A percentile compares a stretch with the other conserved stretches of the same genome.
phyloP scores from a whole-genome alignment of 2,329 filamentous ascomycete genomes.

The Leptosphaerulina australis region DNA sequence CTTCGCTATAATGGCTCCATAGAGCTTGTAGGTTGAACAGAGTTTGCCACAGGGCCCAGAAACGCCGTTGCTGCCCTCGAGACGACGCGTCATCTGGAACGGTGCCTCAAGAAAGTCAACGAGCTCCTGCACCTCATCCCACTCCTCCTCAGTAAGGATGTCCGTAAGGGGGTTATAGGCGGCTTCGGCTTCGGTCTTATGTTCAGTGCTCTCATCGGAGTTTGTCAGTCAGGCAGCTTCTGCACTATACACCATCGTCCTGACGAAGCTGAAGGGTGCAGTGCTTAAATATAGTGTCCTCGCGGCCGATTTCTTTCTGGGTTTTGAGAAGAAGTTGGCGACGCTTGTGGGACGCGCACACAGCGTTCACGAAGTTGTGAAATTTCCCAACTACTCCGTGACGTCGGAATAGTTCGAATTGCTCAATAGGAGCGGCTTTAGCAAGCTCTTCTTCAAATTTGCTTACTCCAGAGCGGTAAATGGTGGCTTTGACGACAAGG shows the following conservation, averaged over 20 bases:
- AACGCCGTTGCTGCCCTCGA: neutral
- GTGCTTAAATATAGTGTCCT: neutral
- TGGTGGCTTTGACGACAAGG: neutral
- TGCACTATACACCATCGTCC: slow-evolving; percentile 11
- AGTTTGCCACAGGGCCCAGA: neutral
- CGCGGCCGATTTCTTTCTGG: neutral
- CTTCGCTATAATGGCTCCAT: neutral
- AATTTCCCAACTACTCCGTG: neutral
- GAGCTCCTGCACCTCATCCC: slow-evolving; percentile 8
- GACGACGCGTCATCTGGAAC: neutral
- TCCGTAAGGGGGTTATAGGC: slow-evolving; percentile 9
- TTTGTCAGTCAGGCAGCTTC: neutral
- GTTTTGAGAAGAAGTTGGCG: neutral
- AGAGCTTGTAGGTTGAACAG: neutral
- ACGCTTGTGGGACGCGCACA: neutral
- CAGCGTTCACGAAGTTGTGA: neutral
- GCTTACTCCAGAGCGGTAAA: neutral
- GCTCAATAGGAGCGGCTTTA: neutral
- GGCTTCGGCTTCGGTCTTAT: neutral
- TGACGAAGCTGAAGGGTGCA: neutral
- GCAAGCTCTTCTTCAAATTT: neutral
- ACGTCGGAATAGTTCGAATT: neutral
- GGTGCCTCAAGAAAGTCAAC: slow-evolving; percentile 2
- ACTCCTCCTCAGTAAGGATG: slow-evolving; percentile 10
- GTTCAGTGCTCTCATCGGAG: neutral